Conservation (phyloP, 495 filamentous ascomycete genomes). For the Trichoderma virens region DNA sequence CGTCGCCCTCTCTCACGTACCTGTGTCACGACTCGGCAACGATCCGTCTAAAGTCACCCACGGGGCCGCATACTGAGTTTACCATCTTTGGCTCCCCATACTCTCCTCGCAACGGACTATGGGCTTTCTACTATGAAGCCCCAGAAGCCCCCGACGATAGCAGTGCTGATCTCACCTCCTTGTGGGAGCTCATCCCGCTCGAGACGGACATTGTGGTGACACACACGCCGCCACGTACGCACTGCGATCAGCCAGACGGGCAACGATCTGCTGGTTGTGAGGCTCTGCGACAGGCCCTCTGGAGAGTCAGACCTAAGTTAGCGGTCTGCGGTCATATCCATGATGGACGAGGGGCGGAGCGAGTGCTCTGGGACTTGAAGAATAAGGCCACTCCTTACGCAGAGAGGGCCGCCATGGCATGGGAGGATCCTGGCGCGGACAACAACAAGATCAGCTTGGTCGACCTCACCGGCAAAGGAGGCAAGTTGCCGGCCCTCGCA, state of each 20-base stretch:
- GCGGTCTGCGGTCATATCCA: constrained; percentile 92
- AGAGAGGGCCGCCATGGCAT: constrained; percentile 23
- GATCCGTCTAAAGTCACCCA: constrained; percentile 47
- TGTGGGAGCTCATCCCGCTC: constrained; percentile 56
- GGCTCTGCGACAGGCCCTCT: constrained; percentile 58
- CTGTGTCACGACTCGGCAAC: constrained; percentile 55
- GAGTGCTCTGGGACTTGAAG: constrained; percentile 48
- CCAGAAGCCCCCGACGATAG: neutral
- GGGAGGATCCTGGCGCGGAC: constrained; percentile 31
- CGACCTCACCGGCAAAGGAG: constrained; percentile 27
- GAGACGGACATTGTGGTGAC: constrained; percentile 78
- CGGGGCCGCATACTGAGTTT: constrained; percentile 59
- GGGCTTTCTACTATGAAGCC: constrained; percentile 63
- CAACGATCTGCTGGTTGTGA: constrained; percentile 53
- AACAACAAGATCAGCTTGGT: constrained; percentile 37
- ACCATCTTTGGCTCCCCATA: constrained; percentile 72
- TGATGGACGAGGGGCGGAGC: constrained; percentile 50
- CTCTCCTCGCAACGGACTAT: constrained; percentile 52
- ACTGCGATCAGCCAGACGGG: constrained; percentile 60
- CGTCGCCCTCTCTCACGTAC: constrained; percentile 52
- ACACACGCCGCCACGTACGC: constrained; percentile 67
- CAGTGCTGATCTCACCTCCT: constrained; percentile 9
- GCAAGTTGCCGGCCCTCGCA: constrained; percentile 24
- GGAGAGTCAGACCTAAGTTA: constrained; percentile 68
- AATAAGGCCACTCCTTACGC: constrained; percentile 17